These are phyloP conservation scores for Citrus unshiu DNA, from an alignment of 345 rosid species.

Conservation along the genomic window DNA sequence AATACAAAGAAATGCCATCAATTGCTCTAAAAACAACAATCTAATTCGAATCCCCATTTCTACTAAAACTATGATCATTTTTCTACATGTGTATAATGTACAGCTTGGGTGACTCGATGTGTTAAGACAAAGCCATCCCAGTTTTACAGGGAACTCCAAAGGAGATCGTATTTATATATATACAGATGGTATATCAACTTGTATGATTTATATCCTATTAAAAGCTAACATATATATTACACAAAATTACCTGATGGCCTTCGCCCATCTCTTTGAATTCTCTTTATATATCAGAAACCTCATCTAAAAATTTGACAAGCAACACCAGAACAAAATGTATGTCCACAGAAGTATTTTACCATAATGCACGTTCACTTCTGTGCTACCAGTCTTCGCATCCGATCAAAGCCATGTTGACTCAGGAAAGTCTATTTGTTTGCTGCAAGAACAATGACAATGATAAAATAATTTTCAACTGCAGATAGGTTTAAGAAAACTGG, in stretches of 20 bases:
- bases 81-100: background rate
- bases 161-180: background rate
- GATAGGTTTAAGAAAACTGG: background rate
- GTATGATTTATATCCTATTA: background rate
- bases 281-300: background rate
- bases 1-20: background rate
- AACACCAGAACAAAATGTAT: background rate
- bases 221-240: background rate
- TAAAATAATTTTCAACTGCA: background rate
- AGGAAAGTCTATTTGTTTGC: conserved; percentile 7
- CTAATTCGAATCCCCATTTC: background rate
- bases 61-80: background rate
- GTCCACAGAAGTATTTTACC: background rate
- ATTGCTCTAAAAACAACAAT: background rate
- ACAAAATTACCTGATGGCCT: background rate
- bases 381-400: background rate
- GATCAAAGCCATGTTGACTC: background rate
- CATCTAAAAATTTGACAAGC: background rate
- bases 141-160: background rate
- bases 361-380: background rate
- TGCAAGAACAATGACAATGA: background rate
- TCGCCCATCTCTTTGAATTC: background rate
- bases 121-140: background rate
- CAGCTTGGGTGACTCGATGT: background rate
- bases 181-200: background rate